Base-by-base conservation (phyloP, 345 rosid species). In the Salix udensis region DNA sequence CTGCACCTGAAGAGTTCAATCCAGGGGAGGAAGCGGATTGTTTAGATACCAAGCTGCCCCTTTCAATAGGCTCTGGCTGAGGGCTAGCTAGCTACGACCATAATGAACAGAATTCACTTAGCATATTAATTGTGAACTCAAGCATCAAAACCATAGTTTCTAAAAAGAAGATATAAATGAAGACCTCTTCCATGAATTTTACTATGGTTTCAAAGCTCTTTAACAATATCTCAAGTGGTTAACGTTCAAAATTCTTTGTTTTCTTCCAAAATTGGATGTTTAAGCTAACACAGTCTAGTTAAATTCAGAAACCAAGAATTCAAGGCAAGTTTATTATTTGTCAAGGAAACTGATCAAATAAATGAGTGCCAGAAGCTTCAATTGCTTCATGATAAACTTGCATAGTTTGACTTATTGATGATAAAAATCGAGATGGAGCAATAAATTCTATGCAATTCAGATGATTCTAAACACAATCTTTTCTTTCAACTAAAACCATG, bases 11-110 rank as follows among this genome's bases (percentile, higher is more conserved):
- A 79, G 92, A 81, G 85, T 84, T 94, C 75, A 85, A 72, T 72
- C 96, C 97, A 74, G 95, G 89, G 55, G 97, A 92, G 23, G 92
- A 87, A 80, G 83, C 78, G 26, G 81, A 85, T 77, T 92, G 96
- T 80, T 87, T 92, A 7, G 94, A 88, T 74, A 84, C 79, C 77
- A 87, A 77, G 88, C 80, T 91, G 83, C 91, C 82, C 83, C 90
- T 85, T 72, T 87, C 37, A 68, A 84, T 81, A 53, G 88, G 83
- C 80, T 94, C 97, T 72, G 84, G 82, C 82, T 89, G 92, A 48
- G 89, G 81, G 79, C 85, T 89, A 69, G 96, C 93, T 77, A 96
- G 83, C 99, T 96, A 79, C 58, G 31, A 76, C 46, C 73, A 84
- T 73, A 84, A 65, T 24, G 50, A 53, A 82, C 61, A 84, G 48